Conservation (phyloP, 805 yeast genomes). For the Wickerhamiella allomyrinae region DNA sequence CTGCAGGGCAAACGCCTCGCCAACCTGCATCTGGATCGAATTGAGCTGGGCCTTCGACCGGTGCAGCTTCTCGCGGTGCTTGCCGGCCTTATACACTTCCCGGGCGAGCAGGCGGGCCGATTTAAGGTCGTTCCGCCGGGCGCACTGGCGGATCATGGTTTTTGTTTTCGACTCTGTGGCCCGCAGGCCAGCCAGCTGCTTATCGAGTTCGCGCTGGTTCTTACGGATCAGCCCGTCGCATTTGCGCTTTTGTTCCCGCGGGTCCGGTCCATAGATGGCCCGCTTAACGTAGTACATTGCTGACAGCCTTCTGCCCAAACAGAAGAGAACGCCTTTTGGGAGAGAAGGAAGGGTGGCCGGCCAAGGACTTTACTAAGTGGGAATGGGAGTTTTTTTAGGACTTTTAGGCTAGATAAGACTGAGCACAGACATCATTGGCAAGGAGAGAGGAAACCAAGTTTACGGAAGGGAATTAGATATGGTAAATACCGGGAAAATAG, state of each 20-base stretch:
- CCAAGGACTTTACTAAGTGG: too few relatives aligned
- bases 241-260: constrained; percentile 64
- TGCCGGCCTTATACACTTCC: constrained; percentile 60
- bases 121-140: constrained; percentile 60
- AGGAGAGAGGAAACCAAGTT: too few relatives aligned
- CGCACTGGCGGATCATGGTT: constrained; percentile 55
- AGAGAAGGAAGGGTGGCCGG: too few relatives aligned
- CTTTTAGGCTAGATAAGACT: too few relatives aligned
- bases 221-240: constrained; percentile 69
- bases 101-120: constrained; percentile 68
- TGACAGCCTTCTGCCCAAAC: not conserved
- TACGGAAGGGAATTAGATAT: too few relatives aligned
- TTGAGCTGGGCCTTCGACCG: constrained; percentile 76
- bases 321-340: too few relatives aligned
- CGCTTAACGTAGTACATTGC: constrained; percentile 71
- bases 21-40: constrained; percentile 74
- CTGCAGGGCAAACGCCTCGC: constrained; percentile 78
- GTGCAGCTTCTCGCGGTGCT: constrained; percentile 59
- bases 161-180: constrained; percentile 63
- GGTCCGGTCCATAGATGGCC: constrained; percentile 94
- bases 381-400: too few relatives aligned
- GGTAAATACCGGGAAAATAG: too few relatives aligned
- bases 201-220: constrained; percentile 72
- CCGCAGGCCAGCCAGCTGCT: constrained; percentile 49
- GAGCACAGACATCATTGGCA: too few relatives aligned